Evolutionary conservation across 768 basidiomycete genomes (phyloP).

Genomic region (Fomitopsis serialis): DNA sequence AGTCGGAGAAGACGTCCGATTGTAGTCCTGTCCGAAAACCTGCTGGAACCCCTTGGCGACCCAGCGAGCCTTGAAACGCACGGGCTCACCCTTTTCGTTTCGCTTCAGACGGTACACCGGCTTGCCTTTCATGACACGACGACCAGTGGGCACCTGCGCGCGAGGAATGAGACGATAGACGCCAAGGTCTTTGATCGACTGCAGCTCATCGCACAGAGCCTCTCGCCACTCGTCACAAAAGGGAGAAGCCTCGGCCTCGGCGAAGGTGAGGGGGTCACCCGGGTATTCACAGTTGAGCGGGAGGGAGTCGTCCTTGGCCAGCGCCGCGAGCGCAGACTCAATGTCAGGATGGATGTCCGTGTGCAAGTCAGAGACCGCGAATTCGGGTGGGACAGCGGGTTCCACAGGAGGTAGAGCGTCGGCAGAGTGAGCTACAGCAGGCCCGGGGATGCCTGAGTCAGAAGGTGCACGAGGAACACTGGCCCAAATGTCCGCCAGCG

Average conservation of each 20-base stretch:
- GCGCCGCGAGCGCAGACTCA: background rate
- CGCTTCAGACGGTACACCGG: conserved; percentile 26
- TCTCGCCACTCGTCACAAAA: conserved; percentile 16
- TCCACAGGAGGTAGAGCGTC: too few relatives aligned
- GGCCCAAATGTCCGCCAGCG: conserved; percentile 2
- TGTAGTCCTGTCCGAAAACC: too few relatives aligned
- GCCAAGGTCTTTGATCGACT: conserved; percentile 6
- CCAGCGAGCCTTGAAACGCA: too few relatives aligned
- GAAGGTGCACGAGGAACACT: background rate
- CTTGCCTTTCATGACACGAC: conserved; percentile 4
- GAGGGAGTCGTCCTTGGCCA: conserved; percentile 14
- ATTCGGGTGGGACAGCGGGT: too few relatives aligned
- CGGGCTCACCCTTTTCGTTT: too few relatives aligned
- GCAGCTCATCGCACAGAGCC: conserved; percentile 20
- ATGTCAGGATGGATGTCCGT: too few relatives aligned
- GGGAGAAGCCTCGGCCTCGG: conserved; percentile 16
- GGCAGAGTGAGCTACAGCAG: conserved; percentile 5
- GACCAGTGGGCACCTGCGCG: conserved; percentile 13
- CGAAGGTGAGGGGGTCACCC: conserved; percentile 14
- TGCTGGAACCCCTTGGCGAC: too few relatives aligned
- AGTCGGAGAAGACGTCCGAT: conserved; percentile 36
- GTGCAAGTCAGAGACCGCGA: too few relatives aligned
- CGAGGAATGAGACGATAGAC: conserved; percentile 18
- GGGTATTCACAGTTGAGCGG: conserved; percentile 12
- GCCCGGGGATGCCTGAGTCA: conserved; percentile 3